phyloP scores from a whole-genome alignment of 2,329 filamentous ascomycete genomes.

The Neonectria magnoliae region DNA sequence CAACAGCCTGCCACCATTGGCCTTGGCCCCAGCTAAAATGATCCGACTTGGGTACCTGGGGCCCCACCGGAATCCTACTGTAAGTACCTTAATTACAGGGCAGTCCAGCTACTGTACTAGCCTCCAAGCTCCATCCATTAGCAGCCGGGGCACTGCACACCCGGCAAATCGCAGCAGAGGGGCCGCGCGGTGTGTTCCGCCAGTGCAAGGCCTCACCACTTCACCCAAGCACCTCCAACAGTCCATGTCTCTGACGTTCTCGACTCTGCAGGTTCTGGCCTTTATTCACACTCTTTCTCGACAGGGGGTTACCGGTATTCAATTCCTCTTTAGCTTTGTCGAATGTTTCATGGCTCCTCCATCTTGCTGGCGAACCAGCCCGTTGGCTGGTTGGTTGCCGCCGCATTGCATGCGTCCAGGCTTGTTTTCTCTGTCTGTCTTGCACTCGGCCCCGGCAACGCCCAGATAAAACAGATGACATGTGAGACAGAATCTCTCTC shows the following conservation, averaged over 20 bases:
- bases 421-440: not conserved
- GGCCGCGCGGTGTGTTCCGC: not conserved
- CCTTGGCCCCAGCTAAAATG: not conserved
- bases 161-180: not conserved
- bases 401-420: not conserved
- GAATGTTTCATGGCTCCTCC: not conserved
- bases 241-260: constrained; percentile 8
- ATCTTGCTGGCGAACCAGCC: not conserved
- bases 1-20: not conserved
- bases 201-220: too few relatives aligned
- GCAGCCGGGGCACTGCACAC: too few relatives aligned
- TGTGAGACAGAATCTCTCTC: not conserved
- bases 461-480: not conserved
- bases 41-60: not conserved
- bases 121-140: too few relatives aligned
- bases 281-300: not conserved
- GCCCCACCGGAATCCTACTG: not conserved
- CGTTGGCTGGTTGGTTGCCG: not conserved
- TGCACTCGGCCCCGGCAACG: not conserved
- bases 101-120: not conserved
- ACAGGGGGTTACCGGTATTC: not conserved
- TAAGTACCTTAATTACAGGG: not conserved
- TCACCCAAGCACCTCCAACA: not conserved
- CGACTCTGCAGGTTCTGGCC: not conserved
- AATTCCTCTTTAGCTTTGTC: not conserved